These are phyloP conservation scores for Aechmea fasciata DNA, from an alignment of 176 grass and related monocot genomes.

Conservation along the genomic window DNA sequence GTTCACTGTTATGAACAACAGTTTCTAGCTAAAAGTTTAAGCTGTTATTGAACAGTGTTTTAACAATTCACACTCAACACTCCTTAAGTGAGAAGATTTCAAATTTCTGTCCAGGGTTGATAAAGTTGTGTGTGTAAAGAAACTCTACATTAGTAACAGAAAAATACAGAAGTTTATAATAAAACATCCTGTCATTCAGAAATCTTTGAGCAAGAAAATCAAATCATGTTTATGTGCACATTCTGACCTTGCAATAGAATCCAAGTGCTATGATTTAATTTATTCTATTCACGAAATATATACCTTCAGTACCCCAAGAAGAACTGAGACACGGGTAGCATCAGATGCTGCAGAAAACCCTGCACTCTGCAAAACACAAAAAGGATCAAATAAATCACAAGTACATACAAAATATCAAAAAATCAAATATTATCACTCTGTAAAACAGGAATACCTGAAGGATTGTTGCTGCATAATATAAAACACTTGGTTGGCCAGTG, in stretches of 20 bases:
- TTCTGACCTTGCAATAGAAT: not conserved
- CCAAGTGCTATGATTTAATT: not conserved
- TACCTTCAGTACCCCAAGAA: slow-evolving; percentile 96
- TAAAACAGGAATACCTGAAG: slow-evolving; percentile 52
- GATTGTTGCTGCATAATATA: slow-evolving; percentile 98
- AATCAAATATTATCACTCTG: not conserved
- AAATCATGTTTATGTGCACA: not conserved
- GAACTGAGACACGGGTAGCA: slow-evolving; percentile 86
- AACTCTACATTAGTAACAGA: too few relatives aligned
- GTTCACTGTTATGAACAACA: too few relatives aligned
- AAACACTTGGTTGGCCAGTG: slow-evolving; percentile 91
- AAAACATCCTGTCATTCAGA: too few relatives aligned
- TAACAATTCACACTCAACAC: too few relatives aligned
- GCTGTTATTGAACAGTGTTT: too few relatives aligned
- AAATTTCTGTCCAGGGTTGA: too few relatives aligned
- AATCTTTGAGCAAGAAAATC: not conserved
- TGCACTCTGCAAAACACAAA: slow-evolving; percentile 52
- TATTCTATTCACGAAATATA: not conserved
- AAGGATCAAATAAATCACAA: slow-evolving; percentile 1
- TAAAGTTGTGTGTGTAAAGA: too few relatives aligned
- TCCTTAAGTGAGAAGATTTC: too few relatives aligned
- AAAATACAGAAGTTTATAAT: too few relatives aligned
- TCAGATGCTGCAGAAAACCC: slow-evolving; percentile 92
- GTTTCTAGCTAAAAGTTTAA: too few relatives aligned
- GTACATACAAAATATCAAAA: slow-evolving; percentile 4